A percentile compares a stretch with the other conserved stretches of the same genome.
phyloP scores from a whole-genome alignment of 176 grass and related monocot species.

The Areca catechu region DNA sequence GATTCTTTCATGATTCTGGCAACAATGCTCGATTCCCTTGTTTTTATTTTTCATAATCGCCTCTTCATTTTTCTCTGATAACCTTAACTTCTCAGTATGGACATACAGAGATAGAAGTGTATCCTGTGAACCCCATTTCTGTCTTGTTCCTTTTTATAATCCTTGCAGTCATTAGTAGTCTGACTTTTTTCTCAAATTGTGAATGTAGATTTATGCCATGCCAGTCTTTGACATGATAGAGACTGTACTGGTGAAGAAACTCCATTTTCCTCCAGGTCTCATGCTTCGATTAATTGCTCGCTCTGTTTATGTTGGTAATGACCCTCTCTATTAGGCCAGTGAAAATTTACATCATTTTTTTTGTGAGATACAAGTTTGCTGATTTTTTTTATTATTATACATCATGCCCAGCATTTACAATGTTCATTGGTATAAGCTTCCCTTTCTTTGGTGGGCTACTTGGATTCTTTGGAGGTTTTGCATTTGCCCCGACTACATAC shows the following conservation, averaged over 20 bases:
- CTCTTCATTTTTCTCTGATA: no score
- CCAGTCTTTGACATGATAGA: conserved; percentile 57
- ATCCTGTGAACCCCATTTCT: no score
- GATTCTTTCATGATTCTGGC: no score
- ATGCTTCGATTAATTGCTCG: conserved; percentile 52
- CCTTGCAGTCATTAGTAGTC: no score
- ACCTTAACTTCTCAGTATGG: no score
- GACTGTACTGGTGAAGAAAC: conserved; percentile 35
- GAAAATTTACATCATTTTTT: neutral
- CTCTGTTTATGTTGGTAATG: conserved; percentile 48
- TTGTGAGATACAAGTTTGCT: neutral
- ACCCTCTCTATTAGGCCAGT: neutral
- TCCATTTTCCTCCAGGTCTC: conserved; percentile 31
- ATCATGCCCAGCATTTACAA: conserved; percentile 37
- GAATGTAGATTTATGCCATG: conserved; percentile 47
- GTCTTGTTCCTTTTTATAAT: no score
- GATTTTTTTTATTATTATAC: neutral
- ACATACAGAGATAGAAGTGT: no score
- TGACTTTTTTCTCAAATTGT: neutral
- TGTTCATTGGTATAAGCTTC: conserved; percentile 59
- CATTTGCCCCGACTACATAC: conserved; percentile 72
- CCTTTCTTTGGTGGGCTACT: conserved; percentile 77
- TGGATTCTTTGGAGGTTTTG: conserved; percentile 82
- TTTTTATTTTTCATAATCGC: no score
- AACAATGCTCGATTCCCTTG: no score